Evolutionary conservation across 2,329 filamentous ascomycete genomes (phyloP), one percentile per base, ranked within the genome.

Genomic region (Penicillium digitatum): DNA sequence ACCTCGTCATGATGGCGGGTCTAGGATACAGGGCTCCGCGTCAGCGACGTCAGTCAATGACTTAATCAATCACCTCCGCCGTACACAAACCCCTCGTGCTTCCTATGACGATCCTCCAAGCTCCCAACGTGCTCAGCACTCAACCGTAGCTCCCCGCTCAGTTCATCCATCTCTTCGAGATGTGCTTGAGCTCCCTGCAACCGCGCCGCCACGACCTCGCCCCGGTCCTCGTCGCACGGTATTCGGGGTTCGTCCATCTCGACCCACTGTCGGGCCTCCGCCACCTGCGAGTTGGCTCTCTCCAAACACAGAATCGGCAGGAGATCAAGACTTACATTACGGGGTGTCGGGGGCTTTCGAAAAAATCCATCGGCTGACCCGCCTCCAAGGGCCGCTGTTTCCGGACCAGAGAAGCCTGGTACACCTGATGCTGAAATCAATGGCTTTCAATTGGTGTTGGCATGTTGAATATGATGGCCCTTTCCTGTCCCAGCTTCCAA

Each of bases 401-500:
- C 76, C 77, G 3, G 50, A 55, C 3, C 55, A 62, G 26, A 47
- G 56, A n/a, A 81, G 77, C 49, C 69, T 87, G 8, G 59, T 79
- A 43, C 78, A 85, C 67, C 64, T 74, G 5, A 67, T 78, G 16
- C 65, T 87, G 35, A 82, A 80, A 60, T 74, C 75, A 0, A 78
- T 86, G 62, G 82, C 82, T 2, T 62, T 68, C 24, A 76, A 83
- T 24, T 87, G 83, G 83, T 67, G 75, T 10, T 78, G 79, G 68
- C 78, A 86, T 57, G 67, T 80, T 26, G 76, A 81, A 48, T 83
- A 84, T 59, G 82, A 86, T 61, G 78, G 81, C 52, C 71, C 79
- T 18, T 82, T 81, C 47, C 68, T 87, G 3, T 72, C 75, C 2
- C 72, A 78, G 3, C 62, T 86, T 12, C 81, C 83, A 0, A 68